Evolutionary conservation across 352 stramenopile species (phyloP).

Genomic region (Phytophthora meadii): DNA sequence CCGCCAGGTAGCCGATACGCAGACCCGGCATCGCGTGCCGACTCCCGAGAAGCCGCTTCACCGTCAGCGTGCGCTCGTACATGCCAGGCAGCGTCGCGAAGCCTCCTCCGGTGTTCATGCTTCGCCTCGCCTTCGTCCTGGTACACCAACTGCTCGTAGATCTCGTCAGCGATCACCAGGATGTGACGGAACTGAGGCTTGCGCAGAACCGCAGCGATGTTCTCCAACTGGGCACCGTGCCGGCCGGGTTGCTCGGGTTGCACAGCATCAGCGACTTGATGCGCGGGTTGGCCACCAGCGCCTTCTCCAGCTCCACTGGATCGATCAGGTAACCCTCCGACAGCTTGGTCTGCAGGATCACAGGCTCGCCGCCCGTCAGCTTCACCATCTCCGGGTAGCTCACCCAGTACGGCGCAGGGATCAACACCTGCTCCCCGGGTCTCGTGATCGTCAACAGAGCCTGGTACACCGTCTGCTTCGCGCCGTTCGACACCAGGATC

Average conservation of each 20-base stretch:
- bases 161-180: constrained; percentile 94
- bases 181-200: constrained; percentile 80
- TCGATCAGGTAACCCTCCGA: constrained; percentile 88
- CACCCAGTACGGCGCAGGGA: constrained; percentile 97
- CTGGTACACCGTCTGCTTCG: constrained; percentile 96
- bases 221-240: constrained; percentile 68
- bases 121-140: constrained; percentile 66
- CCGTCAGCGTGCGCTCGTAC: constrained; percentile 91
- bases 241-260: constrained; percentile 97
- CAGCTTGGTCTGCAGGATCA: constrained; percentile 93
- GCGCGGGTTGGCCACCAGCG: constrained; percentile 71
- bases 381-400: constrained; percentile 98
- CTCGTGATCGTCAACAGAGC: constrained; percentile 92
- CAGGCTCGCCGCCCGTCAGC: constrained; percentile 87
- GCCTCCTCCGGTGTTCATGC: constrained; percentile 65
- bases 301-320: constrained; percentile 73
- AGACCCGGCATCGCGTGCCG: constrained; percentile 97
- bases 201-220: constrained; percentile 62
- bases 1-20: constrained; percentile 93
- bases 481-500: constrained; percentile 97
- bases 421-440: constrained; percentile 94
- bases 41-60: constrained; percentile 98
- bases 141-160: constrained; percentile 97
- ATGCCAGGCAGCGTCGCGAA: constrained; percentile 84
- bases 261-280: constrained; percentile 95